These are phyloP conservation scores for Yarrowia keelungensis DNA, from an alignment of 805 yeast genomes.

Conservation along the genomic window DNA sequence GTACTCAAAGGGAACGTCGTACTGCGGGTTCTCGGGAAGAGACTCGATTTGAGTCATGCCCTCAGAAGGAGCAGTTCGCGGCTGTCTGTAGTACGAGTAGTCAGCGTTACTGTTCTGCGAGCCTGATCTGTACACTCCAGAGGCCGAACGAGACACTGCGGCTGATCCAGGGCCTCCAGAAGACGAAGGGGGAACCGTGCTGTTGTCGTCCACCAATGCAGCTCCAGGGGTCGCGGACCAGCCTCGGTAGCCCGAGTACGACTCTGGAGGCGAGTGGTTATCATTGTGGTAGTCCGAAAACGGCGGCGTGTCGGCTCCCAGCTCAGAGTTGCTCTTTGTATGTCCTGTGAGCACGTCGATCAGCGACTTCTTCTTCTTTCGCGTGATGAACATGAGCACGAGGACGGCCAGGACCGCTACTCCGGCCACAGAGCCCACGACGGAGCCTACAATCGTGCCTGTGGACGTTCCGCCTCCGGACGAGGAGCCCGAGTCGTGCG, in stretches of 20 bases:
- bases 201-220: slow-evolving; percentile 15
- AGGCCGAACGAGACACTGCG: slow-evolving; percentile 1
- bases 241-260: slow-evolving; percentile 36
- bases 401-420: slow-evolving; percentile 43
- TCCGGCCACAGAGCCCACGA: slow-evolving; percentile 46
- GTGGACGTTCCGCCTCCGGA: slow-evolving; percentile 39
- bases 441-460: slow-evolving; percentile 45
- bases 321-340: slow-evolving; percentile 21
- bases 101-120: slow-evolving; percentile 10
- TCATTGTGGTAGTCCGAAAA: slow-evolving; percentile 33
- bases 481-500: slow-evolving; percentile 4
- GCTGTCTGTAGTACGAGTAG: slow-evolving; percentile 31
- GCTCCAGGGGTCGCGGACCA: slow-evolving; percentile 31
- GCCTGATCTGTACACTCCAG: slow-evolving; percentile 28
- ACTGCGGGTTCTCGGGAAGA: slow-evolving; percentile 25
- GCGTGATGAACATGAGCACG: slow-evolving; percentile 40
- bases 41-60: slow-evolving; percentile 18
- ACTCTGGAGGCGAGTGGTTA: slow-evolving; percentile 24
- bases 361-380: slow-evolving; percentile 34
- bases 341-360: slow-evolving; percentile 31
- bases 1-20: slow-evolving; percentile 28
- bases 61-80: not conserved
- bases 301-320: slow-evolving; percentile 35
- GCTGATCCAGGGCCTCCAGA: slow-evolving; percentile 6
- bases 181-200: slow-evolving; percentile 5